A percentile compares a stretch with the other conserved stretches of the same genome.
Conservation (phyloP, 352 stramenopile genomes). For the Saprolegnia diclina region DNA sequence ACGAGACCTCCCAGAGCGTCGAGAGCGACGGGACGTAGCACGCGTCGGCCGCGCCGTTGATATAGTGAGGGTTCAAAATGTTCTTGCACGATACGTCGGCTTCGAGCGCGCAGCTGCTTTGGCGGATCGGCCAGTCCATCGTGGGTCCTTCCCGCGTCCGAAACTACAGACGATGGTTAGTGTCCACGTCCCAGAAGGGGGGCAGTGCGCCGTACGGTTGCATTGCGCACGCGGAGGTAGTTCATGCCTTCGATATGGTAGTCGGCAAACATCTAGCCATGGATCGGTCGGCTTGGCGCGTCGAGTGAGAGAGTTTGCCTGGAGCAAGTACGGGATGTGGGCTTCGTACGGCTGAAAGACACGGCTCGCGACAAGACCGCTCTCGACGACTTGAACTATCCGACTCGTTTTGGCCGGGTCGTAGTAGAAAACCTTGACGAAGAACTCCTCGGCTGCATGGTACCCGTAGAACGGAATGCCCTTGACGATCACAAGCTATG, state of each 20-base stretch:
- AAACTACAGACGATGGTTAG: slow-evolving; percentile 3
- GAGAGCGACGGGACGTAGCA: slow-evolving; percentile 71
- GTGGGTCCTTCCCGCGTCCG: background rate
- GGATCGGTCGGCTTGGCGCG: background rate
- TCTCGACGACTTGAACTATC: slow-evolving; percentile 81
- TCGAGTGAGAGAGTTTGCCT: slow-evolving; percentile 34
- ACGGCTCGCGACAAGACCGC: slow-evolving; percentile 55
- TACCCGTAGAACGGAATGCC: slow-evolving; percentile 88
- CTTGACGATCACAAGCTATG: slow-evolving; percentile 80
- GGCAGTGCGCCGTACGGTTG: slow-evolving; percentile 39
- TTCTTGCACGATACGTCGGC: slow-evolving; percentile 56
- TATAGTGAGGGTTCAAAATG: slow-evolving; percentile 57
- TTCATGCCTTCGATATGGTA: slow-evolving; percentile 93
- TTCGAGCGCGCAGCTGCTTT: slow-evolving; percentile 67
- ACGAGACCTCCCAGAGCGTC: slow-evolving; percentile 67
- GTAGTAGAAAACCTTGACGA: slow-evolving; percentile 87
- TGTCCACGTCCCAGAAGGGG: background rate
- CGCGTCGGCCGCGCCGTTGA: slow-evolving; percentile 38
- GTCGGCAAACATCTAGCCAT: slow-evolving; percentile 82
- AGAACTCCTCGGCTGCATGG: slow-evolving; percentile 60
- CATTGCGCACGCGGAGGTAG: slow-evolving; percentile 57
- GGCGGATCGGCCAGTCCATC: slow-evolving; percentile 32
- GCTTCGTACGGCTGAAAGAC: slow-evolving; percentile 85
- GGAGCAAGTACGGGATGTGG: slow-evolving; percentile 84
- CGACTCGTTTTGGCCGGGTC: slow-evolving; percentile 55